phyloP scores from a whole-genome alignment of 2,329 filamentous ascomycete species.

The Chrysoporthe cubensis region DNA sequence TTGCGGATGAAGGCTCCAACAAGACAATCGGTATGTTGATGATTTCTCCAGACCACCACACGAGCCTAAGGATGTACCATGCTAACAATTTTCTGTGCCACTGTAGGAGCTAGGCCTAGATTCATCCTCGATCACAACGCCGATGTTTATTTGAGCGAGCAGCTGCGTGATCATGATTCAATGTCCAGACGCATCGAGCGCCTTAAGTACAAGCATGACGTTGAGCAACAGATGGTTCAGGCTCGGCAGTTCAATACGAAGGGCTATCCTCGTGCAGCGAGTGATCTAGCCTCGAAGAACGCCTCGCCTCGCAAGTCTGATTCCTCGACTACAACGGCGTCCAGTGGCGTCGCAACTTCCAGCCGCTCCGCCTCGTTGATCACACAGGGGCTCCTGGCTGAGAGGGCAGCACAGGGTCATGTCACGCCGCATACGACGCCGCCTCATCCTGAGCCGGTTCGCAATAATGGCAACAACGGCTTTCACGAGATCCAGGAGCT shows the following conservation, averaged over 20 bases:
- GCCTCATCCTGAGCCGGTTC: constrained; percentile 10
- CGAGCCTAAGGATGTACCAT: neutral
- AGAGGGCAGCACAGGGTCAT: constrained; percentile 14
- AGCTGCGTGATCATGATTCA: constrained; percentile 6
- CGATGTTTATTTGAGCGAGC: constrained; percentile 15
- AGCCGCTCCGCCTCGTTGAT: constrained; percentile 23
- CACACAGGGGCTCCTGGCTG: constrained; percentile 21
- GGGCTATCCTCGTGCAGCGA: constrained; percentile 2
- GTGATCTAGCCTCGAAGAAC: neutral
- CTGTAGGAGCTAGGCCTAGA: neutral
- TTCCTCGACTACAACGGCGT: constrained; percentile 20
- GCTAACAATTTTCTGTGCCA: constrained; percentile 13
- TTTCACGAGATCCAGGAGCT: constrained; percentile 22
- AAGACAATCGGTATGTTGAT: constrained; percentile 9
- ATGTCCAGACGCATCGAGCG: constrained; percentile 6
- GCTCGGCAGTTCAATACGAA: constrained; percentile 13
- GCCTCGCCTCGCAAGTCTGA: constrained; percentile 9
- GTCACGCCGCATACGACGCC: constrained; percentile 26
- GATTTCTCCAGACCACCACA: constrained; percentile 12
- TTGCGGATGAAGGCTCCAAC: neutral
- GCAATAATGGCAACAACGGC: neutral
- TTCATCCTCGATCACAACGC: constrained; percentile 9
- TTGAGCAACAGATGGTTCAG: constrained; percentile 13
- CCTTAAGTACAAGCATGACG: neutral
- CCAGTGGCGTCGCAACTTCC: constrained; percentile 16